phyloP scores from a whole-genome alignment of 371 early-diverging fungal species.

The Haplosporangium sp. region DNA sequence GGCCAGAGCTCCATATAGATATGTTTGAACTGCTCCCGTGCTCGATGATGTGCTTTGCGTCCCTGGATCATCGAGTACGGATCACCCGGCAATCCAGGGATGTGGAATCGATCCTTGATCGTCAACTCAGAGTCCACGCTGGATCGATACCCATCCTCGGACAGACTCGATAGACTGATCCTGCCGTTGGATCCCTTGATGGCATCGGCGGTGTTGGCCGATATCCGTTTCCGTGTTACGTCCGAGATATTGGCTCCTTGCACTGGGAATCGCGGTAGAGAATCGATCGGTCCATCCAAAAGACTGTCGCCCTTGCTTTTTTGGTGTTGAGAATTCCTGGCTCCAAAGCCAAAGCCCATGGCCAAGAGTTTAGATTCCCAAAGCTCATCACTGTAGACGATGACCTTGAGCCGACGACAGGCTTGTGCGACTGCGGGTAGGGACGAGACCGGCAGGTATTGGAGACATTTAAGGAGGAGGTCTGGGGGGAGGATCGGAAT shows the following conservation, averaged over 20 bases:
- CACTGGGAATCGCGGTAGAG: slow-evolving; percentile 40
- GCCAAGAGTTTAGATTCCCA: slow-evolving; percentile 65
- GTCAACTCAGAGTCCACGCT: slow-evolving; percentile 58
- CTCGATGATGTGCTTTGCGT: slow-evolving; percentile 63
- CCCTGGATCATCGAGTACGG: slow-evolving; percentile 65
- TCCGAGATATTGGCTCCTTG: slow-evolving; percentile 39
- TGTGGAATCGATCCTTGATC: slow-evolving; percentile 56
- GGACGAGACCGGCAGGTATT: slow-evolving; percentile 62
- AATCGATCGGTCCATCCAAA: slow-evolving; percentile 34
- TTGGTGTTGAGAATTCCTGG: neutral
- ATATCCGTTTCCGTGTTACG: slow-evolving; percentile 33
- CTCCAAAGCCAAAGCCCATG: slow-evolving; percentile 48
- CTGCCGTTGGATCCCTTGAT: slow-evolving; percentile 22
- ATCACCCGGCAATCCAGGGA: slow-evolving; percentile 70
- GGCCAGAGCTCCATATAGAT: slow-evolving; percentile 73
- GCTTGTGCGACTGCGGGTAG: slow-evolving; percentile 62
- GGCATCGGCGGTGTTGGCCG: slow-evolving; percentile 35
- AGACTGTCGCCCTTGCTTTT: slow-evolving; percentile 9
- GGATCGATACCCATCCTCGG: slow-evolving; percentile 47
- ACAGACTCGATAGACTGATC: slow-evolving; percentile 31
- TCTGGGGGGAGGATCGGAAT: slow-evolving; percentile 59
- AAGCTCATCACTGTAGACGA: slow-evolving; percentile 73
- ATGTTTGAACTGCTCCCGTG: slow-evolving; percentile 76
- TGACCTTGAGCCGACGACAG: slow-evolving; percentile 72
- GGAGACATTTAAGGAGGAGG: slow-evolving; percentile 61